Base-by-base conservation (phyloP, 805 yeast genomes). In the Candida boleticola region DNA sequence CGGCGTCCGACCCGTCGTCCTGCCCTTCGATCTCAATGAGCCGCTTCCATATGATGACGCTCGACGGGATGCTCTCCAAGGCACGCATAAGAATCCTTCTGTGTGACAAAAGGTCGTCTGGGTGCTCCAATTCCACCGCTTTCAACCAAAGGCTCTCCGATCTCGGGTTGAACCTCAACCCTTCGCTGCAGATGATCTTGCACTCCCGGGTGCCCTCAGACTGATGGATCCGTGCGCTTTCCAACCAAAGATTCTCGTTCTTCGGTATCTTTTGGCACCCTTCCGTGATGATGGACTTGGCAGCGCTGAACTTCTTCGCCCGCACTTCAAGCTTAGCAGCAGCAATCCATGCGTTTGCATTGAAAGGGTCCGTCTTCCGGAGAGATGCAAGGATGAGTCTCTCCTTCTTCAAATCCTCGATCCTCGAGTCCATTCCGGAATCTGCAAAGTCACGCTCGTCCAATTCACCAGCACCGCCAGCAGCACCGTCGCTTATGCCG, bases 301-400 rank as follows among this genome's bases (percentile, higher is more conserved):
- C 97, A 11, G 61, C 61, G 4, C 63, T 63, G 41, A 69, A 67
- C 39, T 79, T 80, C 34, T 73, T 72, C 1, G 82, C 83, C 35
- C 73, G 75, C 49, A 79, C 84, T 55, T 92, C 98, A 7, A 89
- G 57, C 36, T 88, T 64, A 0, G 96, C 95, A 37, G 89, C 78
- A 0, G 95, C 88, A 18, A 92, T 85, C 96, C 96, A 92, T 3
- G 85, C 86, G 37, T 77, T 77, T 0, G 95, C 77, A 44, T 81
- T 83, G 32, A 65, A 61, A 0, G 97, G 96, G 51, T 87, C 84
- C 0, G 88, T 66, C 48, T 76, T 78, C 27, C 95, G 71, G 48
- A 86, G 73, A 2, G 89, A 82, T n/a, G 76, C 66, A 36, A 90
- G 69, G 6, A 89, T 66, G 2, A 71, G 54, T 29, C 93, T 65